Evolutionary conservation across 441 rosid genomes (phyloP).

Genomic region (Pelargonium cotyledonis): DNA sequence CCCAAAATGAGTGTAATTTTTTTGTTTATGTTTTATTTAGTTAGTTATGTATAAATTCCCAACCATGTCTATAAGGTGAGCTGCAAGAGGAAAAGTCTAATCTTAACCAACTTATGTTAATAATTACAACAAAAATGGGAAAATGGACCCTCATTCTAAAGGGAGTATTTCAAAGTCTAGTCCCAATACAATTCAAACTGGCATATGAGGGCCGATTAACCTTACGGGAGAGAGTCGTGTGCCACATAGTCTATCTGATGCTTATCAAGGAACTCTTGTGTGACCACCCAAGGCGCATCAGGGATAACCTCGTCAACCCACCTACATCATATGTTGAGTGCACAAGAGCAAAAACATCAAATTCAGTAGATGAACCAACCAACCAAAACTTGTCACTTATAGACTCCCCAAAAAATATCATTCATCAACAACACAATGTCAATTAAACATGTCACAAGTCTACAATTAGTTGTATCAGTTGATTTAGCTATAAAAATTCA

Average conservation of each 20-base stretch:
- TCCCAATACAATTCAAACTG: neutral
- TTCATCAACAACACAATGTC: neutral
- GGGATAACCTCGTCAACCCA: conserved; percentile 94
- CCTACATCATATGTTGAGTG: conserved; percentile 22
- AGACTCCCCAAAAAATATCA: neutral
- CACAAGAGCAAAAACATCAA: neutral
- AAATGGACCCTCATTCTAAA: too few species aligned
- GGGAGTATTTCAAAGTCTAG: too few species aligned
- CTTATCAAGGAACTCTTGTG: conserved; percentile 66
- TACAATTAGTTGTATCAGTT: too few species aligned
- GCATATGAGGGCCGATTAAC: conserved; percentile 4
- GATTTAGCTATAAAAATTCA: too few species aligned
- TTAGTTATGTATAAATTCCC: too few species aligned
- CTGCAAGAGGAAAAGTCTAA: too few species aligned
- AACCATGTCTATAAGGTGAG: too few species aligned
- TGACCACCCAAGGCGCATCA: conserved; percentile 88
- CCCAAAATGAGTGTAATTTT: too few species aligned
- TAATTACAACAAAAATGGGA: too few species aligned
- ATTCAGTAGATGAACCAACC: neutral
- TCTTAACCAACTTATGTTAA: too few species aligned
- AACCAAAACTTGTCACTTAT: neutral
- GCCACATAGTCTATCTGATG: conserved; percentile 80
- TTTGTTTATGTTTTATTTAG: too few species aligned
- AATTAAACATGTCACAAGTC: too few species aligned
- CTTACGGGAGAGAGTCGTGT: conserved; percentile 91